These are phyloP conservation scores for Boletales sp. DNA, from an alignment of 768 basidiomycete species.

Conservation along the genomic window DNA sequence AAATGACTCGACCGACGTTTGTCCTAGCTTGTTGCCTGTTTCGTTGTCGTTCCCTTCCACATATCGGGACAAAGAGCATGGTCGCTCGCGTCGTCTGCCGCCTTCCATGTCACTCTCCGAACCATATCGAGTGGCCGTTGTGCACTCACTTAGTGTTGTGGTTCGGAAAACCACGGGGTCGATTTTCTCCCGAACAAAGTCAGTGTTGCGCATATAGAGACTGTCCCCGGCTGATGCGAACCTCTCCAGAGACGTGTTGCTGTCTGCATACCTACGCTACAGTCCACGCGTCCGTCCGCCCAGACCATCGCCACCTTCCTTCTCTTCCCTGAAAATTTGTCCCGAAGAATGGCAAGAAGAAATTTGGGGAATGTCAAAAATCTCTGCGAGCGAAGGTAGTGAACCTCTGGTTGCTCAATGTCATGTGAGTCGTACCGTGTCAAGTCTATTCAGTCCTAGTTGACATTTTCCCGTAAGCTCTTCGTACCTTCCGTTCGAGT, in stretches of 20 bases:
- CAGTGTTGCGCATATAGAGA: constrained; percentile 5
- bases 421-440: constrained; percentile 21
- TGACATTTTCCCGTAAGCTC: constrained; percentile 37
- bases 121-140: constrained; percentile 23
- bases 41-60: constrained; percentile 27
- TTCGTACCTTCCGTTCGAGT: constrained; percentile 60
- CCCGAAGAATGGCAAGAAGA: constrained; percentile 35
- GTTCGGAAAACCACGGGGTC: constrained; percentile 17
- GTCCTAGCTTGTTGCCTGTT: constrained; percentile 29
- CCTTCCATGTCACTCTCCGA: constrained; percentile 27
- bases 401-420: constrained; percentile 22
- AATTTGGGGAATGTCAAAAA: constrained; percentile 26
- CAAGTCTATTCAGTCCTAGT: neutral
- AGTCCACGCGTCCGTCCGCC: constrained; percentile 31
- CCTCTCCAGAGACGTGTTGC: constrained; percentile 15
- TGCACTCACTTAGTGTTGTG: constrained; percentile 22
- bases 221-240: constrained; percentile 1
- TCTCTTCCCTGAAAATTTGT: constrained; percentile 22
- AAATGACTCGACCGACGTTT: constrained; percentile 9
- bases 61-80: constrained; percentile 21
- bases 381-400: constrained; percentile 1
- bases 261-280: constrained; percentile 25
- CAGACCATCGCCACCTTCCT: constrained; percentile 22
- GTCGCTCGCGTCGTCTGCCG: constrained; percentile 23
- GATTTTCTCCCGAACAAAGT: constrained; percentile 24